Base-by-base conservation (phyloP, 2,329 filamentous ascomycete genomes). In the Gyromitra esculenta region DNA sequence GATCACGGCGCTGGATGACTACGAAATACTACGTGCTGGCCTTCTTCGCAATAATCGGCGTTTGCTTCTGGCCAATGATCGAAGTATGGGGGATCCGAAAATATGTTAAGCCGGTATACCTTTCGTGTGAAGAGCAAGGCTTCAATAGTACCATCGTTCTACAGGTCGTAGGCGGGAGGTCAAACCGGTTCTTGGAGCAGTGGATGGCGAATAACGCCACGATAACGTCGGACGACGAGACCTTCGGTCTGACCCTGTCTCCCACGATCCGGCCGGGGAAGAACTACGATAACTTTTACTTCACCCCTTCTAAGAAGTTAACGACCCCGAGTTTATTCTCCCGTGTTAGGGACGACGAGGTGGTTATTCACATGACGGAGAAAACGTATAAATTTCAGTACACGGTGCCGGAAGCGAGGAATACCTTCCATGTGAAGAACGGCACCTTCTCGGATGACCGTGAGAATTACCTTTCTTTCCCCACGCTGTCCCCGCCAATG, bases 381-480 rank as follows among this genome's bases (percentile, higher is more conserved):
- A 66, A 52, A 8, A 59, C 11, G 5, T 57, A 73, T 31, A 8
- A 25, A 5, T 73, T 73, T 18, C 37, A 18, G 35, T 18, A 59
- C 43, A 39, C 31, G 13, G 5, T 21, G 3, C 15, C 39, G 13
- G 50, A 37, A 9, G 5, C n/a, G 45, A 35, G 15, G 15, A 7
- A n/a, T 15, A 64, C 35, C 5, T n/a, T 25, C n/a, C 18, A 31
- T 9, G 6, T 59, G 5, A 2, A 11, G 25, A 66, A 66, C 21
- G 70, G 70, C 5, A 59, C 50, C 1, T 73, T 73, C 35, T 25
- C 4, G 3, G 70, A 73, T 21, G 13, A 59, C 11, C 39, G 25
- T n/a, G 9, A 21, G 1, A 60, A 48, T 31, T 66, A 66, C 35
- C 62, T 73, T 15, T 66, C 62, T 7, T 73, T 73, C 35, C 70